These are phyloP conservation scores for Pseudonitzschia delicatissima DNA, from an alignment of 108 stramenopile genomes.

Conservation along the genomic window DNA sequence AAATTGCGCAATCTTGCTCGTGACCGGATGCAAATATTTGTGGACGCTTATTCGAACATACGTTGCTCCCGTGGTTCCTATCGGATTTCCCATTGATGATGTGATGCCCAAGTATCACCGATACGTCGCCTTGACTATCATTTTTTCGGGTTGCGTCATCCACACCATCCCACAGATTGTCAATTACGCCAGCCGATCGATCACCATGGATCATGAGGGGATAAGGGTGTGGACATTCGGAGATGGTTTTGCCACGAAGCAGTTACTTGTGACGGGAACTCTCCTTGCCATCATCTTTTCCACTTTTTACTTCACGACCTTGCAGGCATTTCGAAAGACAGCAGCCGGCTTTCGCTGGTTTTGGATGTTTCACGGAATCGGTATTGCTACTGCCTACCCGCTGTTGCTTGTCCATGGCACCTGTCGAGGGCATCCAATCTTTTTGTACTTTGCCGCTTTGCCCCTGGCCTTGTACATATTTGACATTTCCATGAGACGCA, in stretches of 20 bases:
- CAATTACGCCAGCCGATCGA: slow-evolving; percentile 20
- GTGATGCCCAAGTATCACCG: slow-evolving; percentile 32
- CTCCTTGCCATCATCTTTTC: slow-evolving; percentile 24
- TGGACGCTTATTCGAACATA: neutral
- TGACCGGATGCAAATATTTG: slow-evolving; percentile 3
- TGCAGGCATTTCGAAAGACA: slow-evolving; percentile 20
- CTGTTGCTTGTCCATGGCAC: slow-evolving; percentile 27
- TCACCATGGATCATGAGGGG: neutral
- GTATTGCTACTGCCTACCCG: slow-evolving; percentile 18
- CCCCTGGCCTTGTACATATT: slow-evolving; percentile 21
- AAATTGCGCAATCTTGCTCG: slow-evolving; percentile 2
- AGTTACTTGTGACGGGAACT: slow-evolving; percentile 23
- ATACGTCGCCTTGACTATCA: slow-evolving; percentile 19
- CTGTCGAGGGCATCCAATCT: slow-evolving; percentile 10
- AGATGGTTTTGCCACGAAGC: slow-evolving; percentile 28
- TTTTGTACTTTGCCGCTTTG: slow-evolving; percentile 9
- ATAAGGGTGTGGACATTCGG: slow-evolving; percentile 17
- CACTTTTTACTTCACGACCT: slow-evolving; percentile 24
- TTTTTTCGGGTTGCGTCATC: slow-evolving; percentile 21
- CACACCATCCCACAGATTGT: slow-evolving; percentile 33
- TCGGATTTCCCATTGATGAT: slow-evolving; percentile 22
- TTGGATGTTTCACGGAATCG: slow-evolving; percentile 20
- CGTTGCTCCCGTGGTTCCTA: slow-evolving; percentile 1
- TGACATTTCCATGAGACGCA: slow-evolving; percentile 19
- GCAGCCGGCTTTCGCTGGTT: slow-evolving; percentile 28